Conservation (phyloP, 2,329 filamentous ascomycete genomes). For the Chalara sp. region DNA sequence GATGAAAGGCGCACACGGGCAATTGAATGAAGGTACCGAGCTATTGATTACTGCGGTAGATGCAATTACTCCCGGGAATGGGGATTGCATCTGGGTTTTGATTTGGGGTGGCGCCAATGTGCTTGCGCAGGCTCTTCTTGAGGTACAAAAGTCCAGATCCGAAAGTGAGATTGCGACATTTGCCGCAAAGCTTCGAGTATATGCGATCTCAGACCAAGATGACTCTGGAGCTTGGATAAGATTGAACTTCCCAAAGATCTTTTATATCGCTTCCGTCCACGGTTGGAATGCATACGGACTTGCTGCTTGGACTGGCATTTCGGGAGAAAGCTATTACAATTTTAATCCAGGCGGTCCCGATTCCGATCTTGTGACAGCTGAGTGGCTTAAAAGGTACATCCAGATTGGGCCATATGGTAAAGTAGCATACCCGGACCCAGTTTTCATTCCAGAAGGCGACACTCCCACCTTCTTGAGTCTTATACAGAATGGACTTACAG, state of each 20-base stretch:
- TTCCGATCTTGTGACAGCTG: conserved; percentile 37
- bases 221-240: conserved; percentile 51
- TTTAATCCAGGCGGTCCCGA: conserved; percentile 44
- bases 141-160: conserved; percentile 28
- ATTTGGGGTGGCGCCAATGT: conserved; percentile 48
- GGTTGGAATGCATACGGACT: conserved; percentile 47
- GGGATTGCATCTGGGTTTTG: conserved; percentile 38
- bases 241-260: conserved; percentile 43
- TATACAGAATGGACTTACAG: conserved; percentile 35
- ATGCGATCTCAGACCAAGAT: conserved; percentile 54
- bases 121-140: conserved; percentile 40
- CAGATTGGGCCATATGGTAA: conserved; percentile 42
- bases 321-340: conserved; percentile 38
- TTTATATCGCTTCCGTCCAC: conserved; percentile 49
- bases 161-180: conserved; percentile 29
- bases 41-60: conserved; percentile 30
- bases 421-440: conserved; percentile 36
- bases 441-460: conserved; percentile 46
- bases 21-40: conserved; percentile 14
- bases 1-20: no score
- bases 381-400: conserved; percentile 47
- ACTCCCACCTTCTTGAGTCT: conserved; percentile 35
- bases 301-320: conserved; percentile 51
- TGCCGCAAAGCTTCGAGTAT: conserved; percentile 39
- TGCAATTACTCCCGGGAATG: no score